These are phyloP conservation scores for Paralagenidium karlingii DNA, from an alignment of 352 stramenopile genomes.

Conservation along the genomic window DNA sequence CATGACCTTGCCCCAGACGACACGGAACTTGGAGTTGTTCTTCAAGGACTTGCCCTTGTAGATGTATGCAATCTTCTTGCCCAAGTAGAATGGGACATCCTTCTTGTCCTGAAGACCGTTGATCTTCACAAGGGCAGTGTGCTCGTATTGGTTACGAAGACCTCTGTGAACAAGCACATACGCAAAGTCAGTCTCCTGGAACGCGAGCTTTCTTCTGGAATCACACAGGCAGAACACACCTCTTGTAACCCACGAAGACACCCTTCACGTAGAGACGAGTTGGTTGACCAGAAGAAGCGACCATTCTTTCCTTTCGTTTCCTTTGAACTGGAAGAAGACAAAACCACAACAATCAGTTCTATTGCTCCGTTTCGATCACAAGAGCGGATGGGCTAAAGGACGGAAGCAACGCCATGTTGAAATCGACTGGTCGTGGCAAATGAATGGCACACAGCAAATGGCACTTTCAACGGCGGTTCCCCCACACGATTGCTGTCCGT, in stretches of 20 bases:
- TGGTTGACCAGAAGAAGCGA: constrained; percentile 85
- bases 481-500: no score
- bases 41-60: constrained; percentile 95
- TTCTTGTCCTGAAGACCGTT: constrained; percentile 97
- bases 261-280: constrained; percentile 98
- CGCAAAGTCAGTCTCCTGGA: background rate
- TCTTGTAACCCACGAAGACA: constrained; percentile 98
- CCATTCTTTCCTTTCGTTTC: no score
- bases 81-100: constrained; percentile 98
- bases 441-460: no score
- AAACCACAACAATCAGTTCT: no score
- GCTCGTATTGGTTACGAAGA: constrained; percentile 95
- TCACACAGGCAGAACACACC: constrained; percentile 21
- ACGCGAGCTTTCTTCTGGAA: background rate
- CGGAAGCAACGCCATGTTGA: no score
- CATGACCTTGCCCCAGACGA: constrained; percentile 98
- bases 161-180: constrained; percentile 27
- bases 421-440: no score
- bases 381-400: no score
- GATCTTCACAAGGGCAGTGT: constrained; percentile 99
- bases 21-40: constrained; percentile 97
- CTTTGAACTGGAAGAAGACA: no score
- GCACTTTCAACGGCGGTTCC: no score
- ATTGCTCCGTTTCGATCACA: no score
- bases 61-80: constrained; percentile 99